Conservation (phyloP, 1,284 basidiomycete genomes). For the Exobasidium rhododendri region DNA sequence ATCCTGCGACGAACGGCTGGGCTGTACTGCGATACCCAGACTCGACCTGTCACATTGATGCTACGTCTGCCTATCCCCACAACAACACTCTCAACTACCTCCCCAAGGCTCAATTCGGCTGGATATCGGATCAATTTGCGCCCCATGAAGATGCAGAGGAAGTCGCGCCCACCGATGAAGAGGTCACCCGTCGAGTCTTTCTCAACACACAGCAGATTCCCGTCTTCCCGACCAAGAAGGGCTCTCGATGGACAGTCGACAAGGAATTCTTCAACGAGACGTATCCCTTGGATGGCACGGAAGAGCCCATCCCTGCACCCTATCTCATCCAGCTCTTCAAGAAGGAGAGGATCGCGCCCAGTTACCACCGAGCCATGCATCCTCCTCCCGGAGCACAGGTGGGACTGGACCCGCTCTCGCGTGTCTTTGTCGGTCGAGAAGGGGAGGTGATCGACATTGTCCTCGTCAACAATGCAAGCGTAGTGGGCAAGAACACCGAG, state of each 20-base stretch:
- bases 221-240: constrained; percentile 10
- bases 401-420: constrained; percentile 13
- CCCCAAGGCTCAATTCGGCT: constrained; percentile 27
- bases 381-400: neutral
- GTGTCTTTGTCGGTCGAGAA: constrained; percentile 26
- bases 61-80: neutral
- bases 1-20: constrained; percentile 16
- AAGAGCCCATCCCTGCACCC: constrained; percentile 10
- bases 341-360: constrained; percentile 10
- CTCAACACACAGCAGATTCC: constrained; percentile 32
- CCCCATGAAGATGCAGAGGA: constrained; percentile 18
- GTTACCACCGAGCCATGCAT: constrained; percentile 17
- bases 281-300: constrained; percentile 9
- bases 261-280: constrained; percentile 15
- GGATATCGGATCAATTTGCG: constrained; percentile 20
- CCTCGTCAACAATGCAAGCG: constrained; percentile 27
- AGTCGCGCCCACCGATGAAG: constrained; percentile 20
- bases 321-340: constrained; percentile 29
- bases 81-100: constrained; percentile 10
- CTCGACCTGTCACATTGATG: neutral
- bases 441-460: constrained; percentile 38
- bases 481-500: constrained; percentile 5
- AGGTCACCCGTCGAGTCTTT: constrained; percentile 30
- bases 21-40: constrained; percentile 17
- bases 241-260: constrained; percentile 25